Evolutionary conservation across 164 flowering plant genomes (phyloP), one percentile per base, ranked within the genome.

Genomic region (Liriodendron chinense): DNA sequence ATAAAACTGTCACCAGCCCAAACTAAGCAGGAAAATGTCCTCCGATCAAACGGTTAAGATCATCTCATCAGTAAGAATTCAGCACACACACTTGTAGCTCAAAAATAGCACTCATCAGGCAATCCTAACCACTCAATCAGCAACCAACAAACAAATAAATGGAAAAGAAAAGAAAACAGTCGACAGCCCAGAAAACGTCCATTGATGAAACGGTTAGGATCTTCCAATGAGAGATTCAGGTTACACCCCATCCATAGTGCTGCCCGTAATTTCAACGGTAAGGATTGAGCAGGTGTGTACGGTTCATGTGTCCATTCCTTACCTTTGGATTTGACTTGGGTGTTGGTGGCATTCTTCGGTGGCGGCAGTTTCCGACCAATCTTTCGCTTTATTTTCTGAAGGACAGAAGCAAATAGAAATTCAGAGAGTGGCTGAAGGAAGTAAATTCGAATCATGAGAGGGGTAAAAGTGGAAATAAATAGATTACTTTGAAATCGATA

Each of bases 351-450:
- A 83, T 94, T 96, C 76, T 87, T 88, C 8, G 98, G 87, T 0
- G 98, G 97, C 26, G 97, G 99, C 78, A 96, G 78, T 78, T 92
- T 96, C 79, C 94, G 79, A 18, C 99, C 99, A n/a, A 94, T 76
- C 84, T 92, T 94, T 47, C 92, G 80, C 86, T 89, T 94, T 34
- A 92, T 87, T 92, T 94, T 96, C 98, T 95, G 83, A 80, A 82
- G 10, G 20, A 70, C n/a, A 25, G 47, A 53, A 25, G 21, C 16
- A 23, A 56, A 3, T 21, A 66, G 47, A 50, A 22, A 23, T 7
- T 25, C 63, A 71, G 25, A 3, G 21, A 12, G 10, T 6, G 47
- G 28, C 7, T 7, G 26, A 10, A 49, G 20, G 20, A 26, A 26
- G 53, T 21, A n/a, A n/a, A n/a, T 18, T 65, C 7, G 73, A 53